These are phyloP conservation scores for Calonectria honghensis DNA, from an alignment of 2,329 filamentous ascomycete species.

Conservation along the genomic window DNA sequence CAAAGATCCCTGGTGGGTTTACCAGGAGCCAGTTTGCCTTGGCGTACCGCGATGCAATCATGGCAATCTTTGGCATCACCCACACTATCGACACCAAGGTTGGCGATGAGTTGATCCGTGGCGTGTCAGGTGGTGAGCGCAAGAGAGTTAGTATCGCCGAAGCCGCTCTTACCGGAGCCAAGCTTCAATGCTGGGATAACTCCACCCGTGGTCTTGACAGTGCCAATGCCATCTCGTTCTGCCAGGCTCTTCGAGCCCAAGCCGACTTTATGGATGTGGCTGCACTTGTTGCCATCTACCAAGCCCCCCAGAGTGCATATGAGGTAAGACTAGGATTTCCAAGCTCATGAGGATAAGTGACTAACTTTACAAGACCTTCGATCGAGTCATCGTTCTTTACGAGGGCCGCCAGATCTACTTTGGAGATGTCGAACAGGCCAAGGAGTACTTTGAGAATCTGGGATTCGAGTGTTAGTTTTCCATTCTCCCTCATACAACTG, in stretches of 20 bases:
- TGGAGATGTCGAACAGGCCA: slow-evolving; percentile 74
- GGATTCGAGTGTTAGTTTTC: slow-evolving; percentile 51
- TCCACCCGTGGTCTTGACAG: slow-evolving; percentile 56
- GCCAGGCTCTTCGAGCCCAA: slow-evolving; percentile 50
- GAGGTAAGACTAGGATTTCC: slow-evolving; percentile 59
- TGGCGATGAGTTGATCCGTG: slow-evolving; percentile 80
- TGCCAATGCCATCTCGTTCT: slow-evolving; percentile 55
- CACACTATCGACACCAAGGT: slow-evolving; percentile 84
- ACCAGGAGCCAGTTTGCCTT: slow-evolving; percentile 42
- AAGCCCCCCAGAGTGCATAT: slow-evolving; percentile 76
- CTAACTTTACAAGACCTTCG: slow-evolving; percentile 72
- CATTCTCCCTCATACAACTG: background rate
- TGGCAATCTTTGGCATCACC: slow-evolving; percentile 85
- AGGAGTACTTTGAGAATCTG: slow-evolving; percentile 74
- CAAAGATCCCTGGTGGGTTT: slow-evolving; percentile 66
- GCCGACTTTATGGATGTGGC: slow-evolving; percentile 55
- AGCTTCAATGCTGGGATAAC: slow-evolving; percentile 59
- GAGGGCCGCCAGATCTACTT: slow-evolving; percentile 82
- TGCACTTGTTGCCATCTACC: slow-evolving; percentile 69
- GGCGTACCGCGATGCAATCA: slow-evolving; percentile 71
- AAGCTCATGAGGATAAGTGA: too few relatives aligned
- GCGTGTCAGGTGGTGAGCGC: slow-evolving; percentile 85
- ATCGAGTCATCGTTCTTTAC: slow-evolving; percentile 81
- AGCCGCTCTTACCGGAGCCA: slow-evolving; percentile 63
- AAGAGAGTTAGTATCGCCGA: slow-evolving; percentile 88